These are phyloP conservation scores for Articulospora tetracladia DNA, from an alignment of 495 filamentous ascomycete genomes.

Conservation along the genomic window DNA sequence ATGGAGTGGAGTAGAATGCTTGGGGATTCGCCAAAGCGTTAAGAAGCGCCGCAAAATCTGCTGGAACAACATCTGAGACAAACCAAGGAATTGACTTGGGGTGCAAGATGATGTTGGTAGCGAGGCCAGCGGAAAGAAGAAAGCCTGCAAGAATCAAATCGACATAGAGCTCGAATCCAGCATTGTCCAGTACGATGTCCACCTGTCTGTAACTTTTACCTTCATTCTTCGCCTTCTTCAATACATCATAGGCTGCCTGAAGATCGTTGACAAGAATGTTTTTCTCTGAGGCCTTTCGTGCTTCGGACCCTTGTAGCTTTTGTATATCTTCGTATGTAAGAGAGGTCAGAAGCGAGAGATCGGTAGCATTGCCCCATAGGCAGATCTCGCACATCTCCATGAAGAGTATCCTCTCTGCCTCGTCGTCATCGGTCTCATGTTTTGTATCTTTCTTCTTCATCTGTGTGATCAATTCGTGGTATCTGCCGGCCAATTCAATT, in stretches of 20 bases:
- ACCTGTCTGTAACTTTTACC: constrained; percentile 58
- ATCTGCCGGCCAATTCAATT: constrained; percentile 76
- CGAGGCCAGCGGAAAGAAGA: constrained; percentile 73
- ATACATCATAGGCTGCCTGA: constrained; percentile 61
- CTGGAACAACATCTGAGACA: constrained; percentile 87
- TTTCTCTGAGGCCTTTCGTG: constrained; percentile 75
- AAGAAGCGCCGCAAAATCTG: constrained; percentile 78
- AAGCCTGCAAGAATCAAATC: constrained; percentile 90
- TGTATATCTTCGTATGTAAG: constrained; percentile 95
- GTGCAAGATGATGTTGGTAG: constrained; percentile 84
- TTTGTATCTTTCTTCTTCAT: constrained; percentile 37
- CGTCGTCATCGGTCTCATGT: constrained; percentile 38
- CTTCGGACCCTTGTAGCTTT: constrained; percentile 84
- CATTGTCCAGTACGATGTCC: constrained; percentile 93
- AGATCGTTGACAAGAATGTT: constrained; percentile 90
- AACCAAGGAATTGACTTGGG: constrained; percentile 97
- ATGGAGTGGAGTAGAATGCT: constrained; percentile 66
- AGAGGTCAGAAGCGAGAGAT: constrained; percentile 84
- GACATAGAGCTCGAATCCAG: constrained; percentile 94
- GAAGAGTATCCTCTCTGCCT: constrained; percentile 76
- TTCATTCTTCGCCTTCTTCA: constrained; percentile 63
- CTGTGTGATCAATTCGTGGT: constrained; percentile 57
- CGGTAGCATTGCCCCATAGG: constrained; percentile 96
- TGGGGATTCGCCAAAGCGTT: constrained; percentile 69
- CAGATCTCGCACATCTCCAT: constrained; percentile 95